Percentiles rank a stretch among this genome's conserved stretches.
phyloP scores from a whole-genome alignment of 2,329 filamentous ascomycete genomes.

The Xylariaceae sp. region DNA sequence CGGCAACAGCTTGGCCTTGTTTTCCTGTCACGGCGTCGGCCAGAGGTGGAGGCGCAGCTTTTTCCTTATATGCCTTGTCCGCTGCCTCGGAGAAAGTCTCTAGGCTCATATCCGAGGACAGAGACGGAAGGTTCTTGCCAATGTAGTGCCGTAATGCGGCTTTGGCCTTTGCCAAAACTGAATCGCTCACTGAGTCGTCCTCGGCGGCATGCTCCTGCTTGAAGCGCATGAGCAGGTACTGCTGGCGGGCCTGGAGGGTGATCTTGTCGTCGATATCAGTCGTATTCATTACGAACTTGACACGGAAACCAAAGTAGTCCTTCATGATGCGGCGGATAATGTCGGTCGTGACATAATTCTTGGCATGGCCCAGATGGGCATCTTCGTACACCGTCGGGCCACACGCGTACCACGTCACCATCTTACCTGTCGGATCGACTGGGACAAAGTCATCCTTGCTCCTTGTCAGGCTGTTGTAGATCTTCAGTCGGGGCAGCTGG shows the following conservation, averaged over 20 bases:
- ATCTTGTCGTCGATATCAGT: conserved; percentile 81
- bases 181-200: conserved; percentile 8
- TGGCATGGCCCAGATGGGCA: conserved; percentile 72
- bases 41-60: not conserved
- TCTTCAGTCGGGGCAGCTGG: conserved; percentile 33
- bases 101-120: conserved; percentile 5
- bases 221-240: conserved; percentile 9
- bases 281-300: conserved; percentile 90
- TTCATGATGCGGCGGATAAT: conserved; percentile 78
- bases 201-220: conserved; percentile 8
- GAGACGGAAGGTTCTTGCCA: conserved; percentile 9
- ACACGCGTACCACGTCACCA: conserved; percentile 78
- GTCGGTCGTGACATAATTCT: conserved; percentile 88
- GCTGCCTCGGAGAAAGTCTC: conserved; percentile 8
- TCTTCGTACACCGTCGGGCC: conserved; percentile 82
- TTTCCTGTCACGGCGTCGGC: conserved; percentile 1
- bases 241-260: conserved; percentile 33
- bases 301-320: conserved; percentile 77
- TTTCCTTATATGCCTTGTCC: conserved; percentile 5
- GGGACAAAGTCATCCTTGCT: conserved; percentile 70
- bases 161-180: conserved; percentile 5
- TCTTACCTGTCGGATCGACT: conserved; percentile 51
- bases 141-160: conserved; percentile 11
- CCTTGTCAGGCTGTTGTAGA: conserved; percentile 81
- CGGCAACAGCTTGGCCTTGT: conserved; percentile 2